Evolutionary conservation across 257 asterid species (phyloP).

Genomic region (Solanum dulcamara): DNA sequence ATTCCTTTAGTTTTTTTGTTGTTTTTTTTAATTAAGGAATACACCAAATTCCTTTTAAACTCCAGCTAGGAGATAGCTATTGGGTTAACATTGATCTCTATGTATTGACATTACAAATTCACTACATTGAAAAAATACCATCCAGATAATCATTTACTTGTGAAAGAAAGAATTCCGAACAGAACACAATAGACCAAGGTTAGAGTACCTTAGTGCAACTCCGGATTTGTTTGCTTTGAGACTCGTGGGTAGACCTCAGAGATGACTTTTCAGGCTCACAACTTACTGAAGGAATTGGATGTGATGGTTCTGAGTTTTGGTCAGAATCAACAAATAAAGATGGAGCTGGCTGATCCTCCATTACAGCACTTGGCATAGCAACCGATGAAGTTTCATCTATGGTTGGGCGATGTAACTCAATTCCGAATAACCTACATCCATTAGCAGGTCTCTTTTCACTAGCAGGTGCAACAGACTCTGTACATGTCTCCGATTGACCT

Average conservation of each 20-base stretch:
- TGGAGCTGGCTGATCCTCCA: constrained; percentile 39
- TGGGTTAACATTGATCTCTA: too few relatives aligned
- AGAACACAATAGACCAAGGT: not conserved
- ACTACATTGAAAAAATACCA: not conserved
- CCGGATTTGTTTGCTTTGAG: constrained; percentile 50
- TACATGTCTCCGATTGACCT: constrained; percentile 27
- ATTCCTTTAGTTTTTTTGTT: too few relatives aligned
- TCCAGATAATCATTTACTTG: not conserved
- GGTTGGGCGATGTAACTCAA: constrained; percentile 54
- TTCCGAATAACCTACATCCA: constrained; percentile 75
- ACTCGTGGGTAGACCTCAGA: constrained; percentile 63
- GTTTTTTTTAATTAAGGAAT: too few relatives aligned
- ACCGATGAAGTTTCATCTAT: constrained; percentile 36
- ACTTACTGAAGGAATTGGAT: constrained; percentile 47
- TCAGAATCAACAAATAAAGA: constrained; percentile 50
- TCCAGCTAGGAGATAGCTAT: too few relatives aligned
- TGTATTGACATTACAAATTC: too few relatives aligned
- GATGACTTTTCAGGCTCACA: constrained; percentile 68
- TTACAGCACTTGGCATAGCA: constrained; percentile 24
- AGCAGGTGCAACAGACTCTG: constrained; percentile 41
- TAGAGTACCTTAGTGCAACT: constrained; percentile 79
- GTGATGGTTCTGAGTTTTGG: constrained; percentile 54
- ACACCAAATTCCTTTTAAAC: not conserved
- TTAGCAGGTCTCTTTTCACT: constrained; percentile 59
- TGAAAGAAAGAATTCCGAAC: not conserved